These are phyloP conservation scores for Uronychia setigera DNA, from an alignment of 73 alveolate species.

Conservation along the genomic window DNA sequence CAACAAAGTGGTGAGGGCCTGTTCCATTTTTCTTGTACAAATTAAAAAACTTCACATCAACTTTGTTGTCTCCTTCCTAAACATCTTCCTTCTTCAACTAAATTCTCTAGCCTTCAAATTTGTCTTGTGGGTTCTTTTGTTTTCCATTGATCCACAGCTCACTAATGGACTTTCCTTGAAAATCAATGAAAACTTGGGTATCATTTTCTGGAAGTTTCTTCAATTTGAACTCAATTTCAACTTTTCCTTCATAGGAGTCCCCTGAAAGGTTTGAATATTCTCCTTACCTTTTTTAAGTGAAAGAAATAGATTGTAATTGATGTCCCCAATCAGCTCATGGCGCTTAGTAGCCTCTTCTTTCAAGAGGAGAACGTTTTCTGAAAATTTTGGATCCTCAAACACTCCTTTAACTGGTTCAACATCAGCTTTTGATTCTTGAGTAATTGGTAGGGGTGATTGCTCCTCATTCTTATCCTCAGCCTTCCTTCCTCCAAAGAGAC, in stretches of 20 bases:
- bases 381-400: constrained; percentile 6
- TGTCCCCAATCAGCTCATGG: constrained; percentile 41
- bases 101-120: constrained; percentile 42
- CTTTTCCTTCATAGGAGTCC: constrained; percentile 46
- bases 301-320: constrained; percentile 27
- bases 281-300: constrained; percentile 39
- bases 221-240: constrained; percentile 23
- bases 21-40: constrained; percentile 87
- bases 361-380: constrained; percentile 11
- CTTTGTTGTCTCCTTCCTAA: constrained; percentile 12
- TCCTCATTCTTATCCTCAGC: too few relatives aligned
- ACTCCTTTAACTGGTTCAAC: too few relatives aligned
- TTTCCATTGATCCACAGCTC: constrained; percentile 19
- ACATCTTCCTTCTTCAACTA: neutral
- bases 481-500: too few relatives aligned
- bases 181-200: constrained; percentile 46
- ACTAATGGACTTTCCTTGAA: constrained; percentile 46
- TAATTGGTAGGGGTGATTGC: too few relatives aligned
- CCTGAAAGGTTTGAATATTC: neutral
- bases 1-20: constrained; percentile 92
- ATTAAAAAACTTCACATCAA: constrained; percentile 43
- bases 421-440: too few relatives aligned
- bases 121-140: neutral
- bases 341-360: constrained; percentile 51
- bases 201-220: constrained; percentile 19